Conservation (phyloP, 768 basidiomycete species). For the Pleurotus pulmonarius region DNA sequence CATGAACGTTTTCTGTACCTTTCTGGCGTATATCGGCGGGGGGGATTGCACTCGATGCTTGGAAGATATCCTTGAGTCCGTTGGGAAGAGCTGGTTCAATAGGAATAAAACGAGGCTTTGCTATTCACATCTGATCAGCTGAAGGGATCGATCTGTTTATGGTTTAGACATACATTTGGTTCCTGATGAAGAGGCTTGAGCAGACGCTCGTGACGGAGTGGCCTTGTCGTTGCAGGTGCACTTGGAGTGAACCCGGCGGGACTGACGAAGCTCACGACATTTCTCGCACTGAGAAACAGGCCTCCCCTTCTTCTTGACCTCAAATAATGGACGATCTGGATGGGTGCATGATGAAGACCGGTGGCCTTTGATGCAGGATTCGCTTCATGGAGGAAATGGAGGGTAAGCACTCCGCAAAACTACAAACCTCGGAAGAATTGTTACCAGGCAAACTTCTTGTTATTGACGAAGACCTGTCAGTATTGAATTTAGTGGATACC, state of each 20-base stretch:
- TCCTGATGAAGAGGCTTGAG: conserved; percentile 26
- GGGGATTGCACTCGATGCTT: conserved; percentile 20
- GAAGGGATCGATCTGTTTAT: background rate
- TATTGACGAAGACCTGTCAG: conserved; percentile 66
- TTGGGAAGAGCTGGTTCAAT: conserved; percentile 72
- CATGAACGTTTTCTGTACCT: conserved; percentile 28
- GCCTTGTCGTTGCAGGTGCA: conserved; percentile 57
- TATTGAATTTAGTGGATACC: no score
- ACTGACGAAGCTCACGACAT: conserved; percentile 80
- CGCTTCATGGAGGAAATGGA: conserved; percentile 39
- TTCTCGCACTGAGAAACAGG: conserved; percentile 87
- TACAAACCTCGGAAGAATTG: conserved; percentile 1
- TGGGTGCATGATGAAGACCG: conserved; percentile 87
- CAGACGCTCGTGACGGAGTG: conserved; percentile 27
- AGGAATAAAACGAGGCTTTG: conserved; percentile 68
- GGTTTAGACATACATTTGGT: conserved; percentile 18
- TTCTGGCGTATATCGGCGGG: conserved; percentile 45
- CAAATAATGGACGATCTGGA: conserved; percentile 84
- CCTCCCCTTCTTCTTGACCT: conserved; percentile 91
- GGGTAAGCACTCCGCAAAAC: background rate
- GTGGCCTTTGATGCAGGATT: conserved; percentile 93
- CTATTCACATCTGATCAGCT: conserved; percentile 5
- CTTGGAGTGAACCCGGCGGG: conserved; percentile 77
- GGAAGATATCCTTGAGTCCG: conserved; percentile 57
- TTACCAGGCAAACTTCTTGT: conserved; percentile 75